Evolutionary conservation across 352 stramenopile genomes (phyloP).

Genomic region (Phytophthora tentaculata): DNA sequence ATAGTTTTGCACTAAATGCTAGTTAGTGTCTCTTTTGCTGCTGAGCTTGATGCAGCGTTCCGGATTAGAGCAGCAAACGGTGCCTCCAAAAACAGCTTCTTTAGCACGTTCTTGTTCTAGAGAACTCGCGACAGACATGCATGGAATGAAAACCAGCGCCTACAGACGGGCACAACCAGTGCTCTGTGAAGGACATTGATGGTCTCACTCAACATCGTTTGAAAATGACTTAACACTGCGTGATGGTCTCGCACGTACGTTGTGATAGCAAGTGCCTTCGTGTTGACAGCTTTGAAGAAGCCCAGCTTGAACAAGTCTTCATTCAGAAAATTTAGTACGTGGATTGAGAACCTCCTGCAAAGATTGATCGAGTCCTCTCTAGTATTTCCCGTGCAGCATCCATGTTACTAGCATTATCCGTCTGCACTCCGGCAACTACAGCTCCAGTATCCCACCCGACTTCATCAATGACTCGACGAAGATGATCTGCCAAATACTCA

Average conservation of each 20-base stretch:
- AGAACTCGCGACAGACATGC: constrained; percentile 6
- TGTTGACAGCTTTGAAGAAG: constrained; percentile 2
- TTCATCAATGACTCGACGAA: constrained; percentile 15
- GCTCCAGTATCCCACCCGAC: not conserved
- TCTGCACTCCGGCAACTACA: constrained; percentile 4
- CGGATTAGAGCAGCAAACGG: not conserved
- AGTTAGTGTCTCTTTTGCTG: not conserved
- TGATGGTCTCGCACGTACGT: constrained; percentile 15
- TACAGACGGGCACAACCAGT: too few relatives aligned
- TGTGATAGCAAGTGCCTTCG: constrained; percentile 2
- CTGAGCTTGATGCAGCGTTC: not conserved
- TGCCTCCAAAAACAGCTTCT: constrained; percentile 4
- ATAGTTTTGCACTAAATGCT: too few relatives aligned
- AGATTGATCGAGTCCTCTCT: constrained; percentile 6
- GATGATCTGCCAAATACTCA: constrained; percentile 5
- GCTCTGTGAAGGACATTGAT: not conserved
- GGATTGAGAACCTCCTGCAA: constrained; percentile 4
- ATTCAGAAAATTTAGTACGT: constrained; percentile 20
- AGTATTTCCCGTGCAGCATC: not conserved
- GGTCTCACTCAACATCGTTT: not conserved
- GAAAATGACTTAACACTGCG: constrained; percentile 7
- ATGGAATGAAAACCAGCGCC: constrained; percentile 10
- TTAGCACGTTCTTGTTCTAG: constrained; percentile 6
- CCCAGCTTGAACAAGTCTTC: constrained; percentile 7
- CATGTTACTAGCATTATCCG: constrained; percentile 15